A percentile compares a stretch with the other conserved stretches of the same genome.
phyloP scores from a whole-genome alignment of 139 green algal genomes.

The Edaphochlamys debaryana region DNA sequence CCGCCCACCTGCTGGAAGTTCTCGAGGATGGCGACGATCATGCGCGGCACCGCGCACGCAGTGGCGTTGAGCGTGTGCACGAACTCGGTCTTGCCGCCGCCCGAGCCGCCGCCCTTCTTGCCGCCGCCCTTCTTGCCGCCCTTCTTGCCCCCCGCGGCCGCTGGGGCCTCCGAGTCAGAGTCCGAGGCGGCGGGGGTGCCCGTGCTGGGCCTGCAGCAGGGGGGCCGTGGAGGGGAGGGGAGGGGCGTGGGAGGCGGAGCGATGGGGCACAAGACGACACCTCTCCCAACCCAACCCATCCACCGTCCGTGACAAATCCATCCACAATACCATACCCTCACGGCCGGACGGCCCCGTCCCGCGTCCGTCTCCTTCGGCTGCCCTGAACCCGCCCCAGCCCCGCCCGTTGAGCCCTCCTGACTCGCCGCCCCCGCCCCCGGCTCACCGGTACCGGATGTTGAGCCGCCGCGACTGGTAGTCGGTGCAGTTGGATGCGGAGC shows the following conservation, averaged over 20 bases:
- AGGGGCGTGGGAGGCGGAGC: too few species aligned
- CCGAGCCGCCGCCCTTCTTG: conserved; percentile 56
- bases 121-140: conserved; percentile 16
- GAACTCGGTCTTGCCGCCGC: conserved; percentile 78
- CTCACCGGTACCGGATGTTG: conserved; percentile 78
- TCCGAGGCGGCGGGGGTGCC: too few species aligned
- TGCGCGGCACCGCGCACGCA: conserved; percentile 93
- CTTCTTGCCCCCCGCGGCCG: background rate
- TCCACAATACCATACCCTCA: too few species aligned
- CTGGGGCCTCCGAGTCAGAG: background rate
- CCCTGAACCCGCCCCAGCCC: too few species aligned
- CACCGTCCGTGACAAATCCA: too few species aligned
- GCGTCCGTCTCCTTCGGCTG: too few species aligned
- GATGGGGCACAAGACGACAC: too few species aligned
- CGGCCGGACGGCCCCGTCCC: too few species aligned
- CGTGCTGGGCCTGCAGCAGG: background rate
- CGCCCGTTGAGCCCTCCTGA: too few species aligned
- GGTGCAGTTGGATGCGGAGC: conserved; percentile 97
- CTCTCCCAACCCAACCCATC: too few species aligned
- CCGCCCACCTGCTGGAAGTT: conserved; percentile 86
- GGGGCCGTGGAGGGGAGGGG: too few species aligned
- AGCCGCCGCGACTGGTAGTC: conserved; percentile 97
- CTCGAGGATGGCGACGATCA: conserved; percentile 98
- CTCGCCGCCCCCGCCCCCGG: too few species aligned
- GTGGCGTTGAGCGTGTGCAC: conserved; percentile 99